Conservation (phyloP, 768 basidiomycete species). For the Termitomyces sp. region DNA sequence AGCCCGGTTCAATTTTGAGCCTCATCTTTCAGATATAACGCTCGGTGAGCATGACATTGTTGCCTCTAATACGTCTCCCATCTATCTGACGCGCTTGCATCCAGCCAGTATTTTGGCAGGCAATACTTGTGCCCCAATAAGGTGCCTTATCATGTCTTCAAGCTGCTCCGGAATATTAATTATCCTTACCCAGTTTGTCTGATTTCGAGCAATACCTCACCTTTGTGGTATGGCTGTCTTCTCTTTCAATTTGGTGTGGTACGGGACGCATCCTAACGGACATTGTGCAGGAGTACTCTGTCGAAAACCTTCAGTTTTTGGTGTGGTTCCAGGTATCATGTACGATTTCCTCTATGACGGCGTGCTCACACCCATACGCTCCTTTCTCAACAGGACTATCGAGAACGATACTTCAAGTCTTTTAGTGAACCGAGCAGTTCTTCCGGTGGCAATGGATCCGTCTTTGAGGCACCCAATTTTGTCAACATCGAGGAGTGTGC, state of each 20-base stretch:
- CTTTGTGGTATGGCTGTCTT: conserved; percentile 19
- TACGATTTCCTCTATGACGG: neutral
- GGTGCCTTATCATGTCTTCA: conserved; percentile 13
- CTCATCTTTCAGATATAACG: no score
- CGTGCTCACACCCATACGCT: conserved; percentile 2
- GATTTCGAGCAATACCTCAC: conserved; percentile 22
- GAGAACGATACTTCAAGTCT: conserved; percentile 25
- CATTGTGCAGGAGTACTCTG: conserved; percentile 22
- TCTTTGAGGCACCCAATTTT: conserved; percentile 8
- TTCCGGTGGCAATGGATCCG: conserved; percentile 20
- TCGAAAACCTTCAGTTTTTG: conserved; percentile 29
- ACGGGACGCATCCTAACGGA: conserved; percentile 17
- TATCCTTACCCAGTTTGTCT: conserved; percentile 18
- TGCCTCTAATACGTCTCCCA: neutral
- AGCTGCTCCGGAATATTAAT: neutral
- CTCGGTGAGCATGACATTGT: no score
- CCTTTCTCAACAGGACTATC: conserved; percentile 25
- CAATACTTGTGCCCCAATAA: conserved; percentile 32
- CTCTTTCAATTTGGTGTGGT: neutral
- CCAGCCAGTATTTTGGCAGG: conserved; percentile 30
- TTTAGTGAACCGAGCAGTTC: conserved; percentile 13
- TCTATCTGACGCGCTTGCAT: neutral
- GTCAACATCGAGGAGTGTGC: conserved; percentile 7
- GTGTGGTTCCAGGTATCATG: conserved; percentile 28
- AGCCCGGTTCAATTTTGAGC: conserved; percentile 17